A percentile compares a stretch with the other conserved stretches of the same genome.
phyloP scores from a whole-genome alignment of 345 rosid species.

The Trapa bicornis region DNA sequence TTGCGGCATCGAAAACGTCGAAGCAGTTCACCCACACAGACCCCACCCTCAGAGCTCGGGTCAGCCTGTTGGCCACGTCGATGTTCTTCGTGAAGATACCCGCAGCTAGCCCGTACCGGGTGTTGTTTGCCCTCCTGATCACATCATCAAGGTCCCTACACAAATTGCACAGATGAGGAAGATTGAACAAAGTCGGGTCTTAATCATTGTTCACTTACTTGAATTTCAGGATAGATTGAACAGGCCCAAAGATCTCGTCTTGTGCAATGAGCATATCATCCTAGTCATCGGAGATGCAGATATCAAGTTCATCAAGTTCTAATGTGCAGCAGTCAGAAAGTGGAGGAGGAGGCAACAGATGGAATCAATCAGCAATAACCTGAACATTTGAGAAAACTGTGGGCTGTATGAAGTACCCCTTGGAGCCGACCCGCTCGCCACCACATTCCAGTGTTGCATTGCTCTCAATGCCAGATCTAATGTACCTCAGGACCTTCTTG shows the following conservation, averaged over 20 bases:
- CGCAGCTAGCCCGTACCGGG: slow-evolving; percentile 73
- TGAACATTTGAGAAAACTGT: slow-evolving; percentile 89
- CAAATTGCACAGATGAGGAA: neutral
- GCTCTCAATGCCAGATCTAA: slow-evolving; percentile 60
- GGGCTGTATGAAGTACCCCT: slow-evolving; percentile 83
- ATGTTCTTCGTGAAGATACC: slow-evolving; percentile 70
- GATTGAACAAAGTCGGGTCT: no score
- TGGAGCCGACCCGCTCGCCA: slow-evolving; percentile 62
- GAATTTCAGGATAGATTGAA: slow-evolving; percentile 88
- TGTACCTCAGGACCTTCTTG: slow-evolving; percentile 62
- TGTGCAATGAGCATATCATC: slow-evolving; percentile 85
- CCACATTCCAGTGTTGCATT: slow-evolving; percentile 87
- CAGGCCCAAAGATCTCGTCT: slow-evolving; percentile 97
- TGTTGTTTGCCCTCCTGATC: slow-evolving; percentile 51
- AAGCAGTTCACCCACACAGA: slow-evolving; percentile 91
- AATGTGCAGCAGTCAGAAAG: neutral
- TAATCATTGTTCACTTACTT: slow-evolving; percentile 30
- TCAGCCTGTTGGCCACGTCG: slow-evolving; percentile 57
- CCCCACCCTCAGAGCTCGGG: slow-evolving; percentile 66
- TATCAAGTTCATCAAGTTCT: neutral
- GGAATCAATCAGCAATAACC: slow-evolving; percentile 20
- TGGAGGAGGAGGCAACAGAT: neutral
- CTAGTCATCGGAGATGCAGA: slow-evolving; percentile 16
- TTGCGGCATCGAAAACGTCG: slow-evolving; percentile 82
- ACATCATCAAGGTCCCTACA: slow-evolving; percentile 66